Evolutionary conservation across 2,329 filamentous ascomycete species (phyloP).

Genomic region (Rachicladosporium sp.): DNA sequence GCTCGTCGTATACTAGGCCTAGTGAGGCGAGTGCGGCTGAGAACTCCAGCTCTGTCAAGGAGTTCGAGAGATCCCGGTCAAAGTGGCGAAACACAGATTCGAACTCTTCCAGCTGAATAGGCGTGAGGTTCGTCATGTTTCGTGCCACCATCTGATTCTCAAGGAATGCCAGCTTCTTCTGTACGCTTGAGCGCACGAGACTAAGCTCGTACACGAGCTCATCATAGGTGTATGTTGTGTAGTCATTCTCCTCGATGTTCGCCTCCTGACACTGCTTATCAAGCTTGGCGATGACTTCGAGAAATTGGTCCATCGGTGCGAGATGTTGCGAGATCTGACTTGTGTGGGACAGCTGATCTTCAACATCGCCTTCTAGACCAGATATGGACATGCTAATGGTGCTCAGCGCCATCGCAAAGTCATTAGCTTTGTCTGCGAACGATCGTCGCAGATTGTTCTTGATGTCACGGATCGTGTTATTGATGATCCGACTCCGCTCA

Average conservation of each 20-base stretch:
- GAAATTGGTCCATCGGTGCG: constrained; percentile 77
- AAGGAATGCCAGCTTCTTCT: constrained; percentile 91
- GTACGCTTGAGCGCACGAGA: constrained; percentile 79
- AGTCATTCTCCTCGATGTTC: constrained; percentile 98
- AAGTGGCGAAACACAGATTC: constrained; percentile 98
- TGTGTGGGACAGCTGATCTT: constrained; percentile 85
- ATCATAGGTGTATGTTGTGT: constrained; percentile 97
- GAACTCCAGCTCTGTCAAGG: constrained; percentile 85
- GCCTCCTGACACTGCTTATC: constrained; percentile 87
- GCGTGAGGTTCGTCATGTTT: constrained; percentile 97
- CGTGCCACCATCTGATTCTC: constrained; percentile 98
- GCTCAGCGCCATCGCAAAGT: constrained; percentile 89
- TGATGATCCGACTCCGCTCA: constrained; percentile 81
- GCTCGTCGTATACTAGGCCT: constrained; percentile 89
- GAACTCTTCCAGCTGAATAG: constrained; percentile 96
- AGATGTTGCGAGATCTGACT: constrained; percentile 74
- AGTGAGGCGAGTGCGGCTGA: constrained; percentile 90
- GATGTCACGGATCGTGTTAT: constrained; percentile 97
- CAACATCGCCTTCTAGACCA: constrained; percentile 90
- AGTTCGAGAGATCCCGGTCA: constrained; percentile 84
- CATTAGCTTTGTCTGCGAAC: constrained; percentile 96
- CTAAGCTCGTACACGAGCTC: constrained; percentile 89
- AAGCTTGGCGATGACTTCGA: constrained; percentile 73
- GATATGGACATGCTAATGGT: constrained; percentile 91
- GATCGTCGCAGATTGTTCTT: constrained; percentile 86